These are phyloP conservation scores for Suhomyces bribrorum DNA, from an alignment of 1,139 yeast genomes.

Conservation along the genomic window DNA sequence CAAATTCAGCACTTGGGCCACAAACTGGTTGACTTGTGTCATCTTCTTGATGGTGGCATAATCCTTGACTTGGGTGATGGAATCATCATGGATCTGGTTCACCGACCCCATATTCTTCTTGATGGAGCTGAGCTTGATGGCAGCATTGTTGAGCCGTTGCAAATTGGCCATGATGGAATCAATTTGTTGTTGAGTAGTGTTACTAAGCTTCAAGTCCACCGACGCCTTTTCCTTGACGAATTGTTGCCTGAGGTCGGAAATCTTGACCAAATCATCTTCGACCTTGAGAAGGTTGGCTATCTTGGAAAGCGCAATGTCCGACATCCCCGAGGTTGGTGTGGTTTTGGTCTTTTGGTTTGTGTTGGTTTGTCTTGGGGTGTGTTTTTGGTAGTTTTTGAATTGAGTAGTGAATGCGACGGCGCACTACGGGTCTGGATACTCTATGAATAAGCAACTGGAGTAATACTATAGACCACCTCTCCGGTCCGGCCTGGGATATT, in stretches of 20 bases:
- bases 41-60: constrained; percentile 61
- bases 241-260: constrained; percentile 56
- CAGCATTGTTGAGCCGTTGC: constrained; percentile 37
- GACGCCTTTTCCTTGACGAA: constrained; percentile 68
- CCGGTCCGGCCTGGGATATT: too few species aligned
- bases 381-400: background rate
- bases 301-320: constrained; percentile 45
- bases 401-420: too few species aligned
- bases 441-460: too few species aligned
- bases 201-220: constrained; percentile 67
- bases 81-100: constrained; percentile 54
- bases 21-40: constrained; percentile 68
- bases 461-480: too few species aligned
- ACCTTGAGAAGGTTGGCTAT: constrained; percentile 48
- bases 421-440: too few species aligned
- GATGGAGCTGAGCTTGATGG: constrained; percentile 45
- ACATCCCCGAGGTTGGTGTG: constrained; percentile 25
- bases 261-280: constrained; percentile 62
- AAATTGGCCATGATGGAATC: constrained; percentile 50
- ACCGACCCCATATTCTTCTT: constrained; percentile 61
- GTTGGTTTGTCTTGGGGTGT: background rate
- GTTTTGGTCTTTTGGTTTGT: background rate
- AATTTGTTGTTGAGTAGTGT: constrained; percentile 63
- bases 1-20: constrained; percentile 67
- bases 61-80: constrained; percentile 53